A percentile compares a stretch with the other conserved stretches of the same genome.
These are phyloP conservation scores for Penicillium vulpinum DNA, from an alignment of 2,329 filamentous ascomycete species.

Conservation along the genomic window DNA sequence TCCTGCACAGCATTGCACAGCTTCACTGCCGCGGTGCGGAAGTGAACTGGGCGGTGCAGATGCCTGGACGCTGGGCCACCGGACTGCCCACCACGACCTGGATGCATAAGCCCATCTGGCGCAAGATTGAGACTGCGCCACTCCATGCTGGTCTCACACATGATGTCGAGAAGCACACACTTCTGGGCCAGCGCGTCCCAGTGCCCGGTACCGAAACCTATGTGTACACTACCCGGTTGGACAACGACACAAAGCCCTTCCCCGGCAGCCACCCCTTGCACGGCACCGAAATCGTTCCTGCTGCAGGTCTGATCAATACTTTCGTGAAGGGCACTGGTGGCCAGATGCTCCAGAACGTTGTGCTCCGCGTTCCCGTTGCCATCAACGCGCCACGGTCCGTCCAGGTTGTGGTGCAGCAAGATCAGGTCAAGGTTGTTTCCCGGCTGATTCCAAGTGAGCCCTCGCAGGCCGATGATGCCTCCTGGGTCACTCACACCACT, in stretches of 20 bases:
- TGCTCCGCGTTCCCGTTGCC: conserved; percentile 36
- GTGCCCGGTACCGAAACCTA: conserved; percentile 31
- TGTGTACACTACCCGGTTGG: conserved; percentile 39
- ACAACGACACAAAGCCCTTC: conserved; percentile 44
- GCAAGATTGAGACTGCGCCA: not conserved
- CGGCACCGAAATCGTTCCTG: conserved; percentile 48
- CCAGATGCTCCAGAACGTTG: conserved; percentile 33
- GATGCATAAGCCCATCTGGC: conserved; percentile 15
- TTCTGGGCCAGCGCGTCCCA: conserved; percentile 35
- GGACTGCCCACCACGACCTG: conserved; percentile 29
- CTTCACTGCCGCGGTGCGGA: conserved; percentile 33
- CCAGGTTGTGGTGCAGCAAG: conserved; percentile 38
- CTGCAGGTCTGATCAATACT: conserved; percentile 45
- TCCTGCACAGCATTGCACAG: conserved; percentile 27
- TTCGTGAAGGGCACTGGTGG: conserved; percentile 38
- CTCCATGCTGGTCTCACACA: conserved; percentile 23
- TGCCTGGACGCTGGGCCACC: conserved; percentile 27
- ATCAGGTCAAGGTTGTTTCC: conserved; percentile 37
- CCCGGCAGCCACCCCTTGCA: conserved; percentile 44
- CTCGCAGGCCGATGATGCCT: not conserved
- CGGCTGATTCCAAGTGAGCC: conserved; percentile 23
- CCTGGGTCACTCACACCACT: conserved; percentile 21
- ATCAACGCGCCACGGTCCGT: conserved; percentile 38
- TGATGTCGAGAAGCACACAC: conserved; percentile 37
- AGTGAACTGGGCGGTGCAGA: conserved; percentile 29